These are phyloP conservation scores for Nyssa sinensis DNA, from an alignment of 148 eudicot genomes.

Conservation along the genomic window DNA sequence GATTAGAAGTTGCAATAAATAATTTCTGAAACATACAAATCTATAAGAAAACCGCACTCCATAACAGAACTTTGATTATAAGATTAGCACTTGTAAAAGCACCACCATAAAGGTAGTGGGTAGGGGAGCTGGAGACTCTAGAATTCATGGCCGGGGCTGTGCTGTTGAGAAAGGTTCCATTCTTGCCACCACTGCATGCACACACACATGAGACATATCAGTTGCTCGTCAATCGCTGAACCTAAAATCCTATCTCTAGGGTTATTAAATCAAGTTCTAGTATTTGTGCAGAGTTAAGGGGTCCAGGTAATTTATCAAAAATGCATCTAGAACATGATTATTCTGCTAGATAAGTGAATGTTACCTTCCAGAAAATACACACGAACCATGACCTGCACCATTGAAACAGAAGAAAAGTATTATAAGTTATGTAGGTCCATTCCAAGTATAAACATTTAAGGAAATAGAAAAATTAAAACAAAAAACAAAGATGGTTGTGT, in stretches of 20 bases:
- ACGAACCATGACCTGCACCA: conserved; percentile 67
- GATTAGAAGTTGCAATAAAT: not conserved
- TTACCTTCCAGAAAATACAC: conserved; percentile 49
- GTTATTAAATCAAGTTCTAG: too few relatives aligned
- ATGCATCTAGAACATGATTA: too few relatives aligned
- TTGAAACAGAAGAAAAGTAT: not conserved
- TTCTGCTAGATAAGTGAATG: not conserved
- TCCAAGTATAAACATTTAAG: not conserved
- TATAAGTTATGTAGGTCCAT: not conserved
- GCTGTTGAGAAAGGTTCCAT: conserved; percentile 45
- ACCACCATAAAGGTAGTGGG: conserved; percentile 1
- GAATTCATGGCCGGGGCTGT: conserved; percentile 57
- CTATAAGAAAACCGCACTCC: conserved; percentile 23
- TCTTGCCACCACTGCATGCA: conserved; percentile 29
- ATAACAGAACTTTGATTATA: conserved; percentile 25
- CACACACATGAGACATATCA: not conserved
- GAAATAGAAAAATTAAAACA: not conserved
- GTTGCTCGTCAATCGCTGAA: not conserved
- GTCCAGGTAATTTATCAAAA: too few relatives aligned
- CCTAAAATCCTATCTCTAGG: too few relatives aligned
- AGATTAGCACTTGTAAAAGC: conserved; percentile 13
- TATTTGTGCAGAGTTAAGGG: too few relatives aligned
- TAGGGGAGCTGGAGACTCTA: conserved; percentile 36
- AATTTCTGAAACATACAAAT: conserved; percentile 1
- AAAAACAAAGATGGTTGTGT: not conserved